These are phyloP conservation scores for Solanum piurae DNA, from an alignment of 257 asterid species.

Conservation along the genomic window DNA sequence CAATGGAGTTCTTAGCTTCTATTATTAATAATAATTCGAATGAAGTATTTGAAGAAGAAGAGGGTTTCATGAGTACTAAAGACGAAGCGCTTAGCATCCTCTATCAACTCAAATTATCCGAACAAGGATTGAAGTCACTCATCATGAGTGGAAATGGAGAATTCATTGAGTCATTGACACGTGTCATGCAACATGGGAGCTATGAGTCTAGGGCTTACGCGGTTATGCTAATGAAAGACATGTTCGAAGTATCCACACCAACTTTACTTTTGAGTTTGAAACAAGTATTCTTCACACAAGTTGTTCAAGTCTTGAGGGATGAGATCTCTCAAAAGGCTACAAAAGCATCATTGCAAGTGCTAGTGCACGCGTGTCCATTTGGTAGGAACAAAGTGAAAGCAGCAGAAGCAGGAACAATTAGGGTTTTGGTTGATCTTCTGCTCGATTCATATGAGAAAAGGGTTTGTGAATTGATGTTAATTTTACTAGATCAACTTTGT, in stretches of 20 bases:
- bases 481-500: slow-evolving; percentile 46
- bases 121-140: slow-evolving; percentile 26
- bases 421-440: slow-evolving; percentile 31
- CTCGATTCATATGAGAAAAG: slow-evolving; percentile 37
- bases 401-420: slow-evolving; percentile 42
- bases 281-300: slow-evolving; percentile 29
- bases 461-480: slow-evolving; percentile 34
- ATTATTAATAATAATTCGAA: slow-evolving; percentile 6
- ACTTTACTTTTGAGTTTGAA: slow-evolving; percentile 6
- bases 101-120: slow-evolving; percentile 41
- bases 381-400: slow-evolving; percentile 57
- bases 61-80: not conserved
- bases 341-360: slow-evolving; percentile 34
- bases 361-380: slow-evolving; percentile 29
- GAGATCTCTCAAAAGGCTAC: slow-evolving; percentile 35
- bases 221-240: slow-evolving; percentile 27
- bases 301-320: slow-evolving; percentile 30
- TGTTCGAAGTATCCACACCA: slow-evolving; percentile 29
- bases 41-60: not conserved
- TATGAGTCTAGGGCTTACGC: slow-evolving; percentile 56
- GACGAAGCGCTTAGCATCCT: slow-evolving; percentile 56
- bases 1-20: slow-evolving; percentile 41
- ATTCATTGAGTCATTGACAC: slow-evolving; percentile 31
- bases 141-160: not conserved
- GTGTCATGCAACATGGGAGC: slow-evolving; percentile 39